phyloP scores from a whole-genome alignment of 495 filamentous ascomycete species.

The Penicillium samsonianum region DNA sequence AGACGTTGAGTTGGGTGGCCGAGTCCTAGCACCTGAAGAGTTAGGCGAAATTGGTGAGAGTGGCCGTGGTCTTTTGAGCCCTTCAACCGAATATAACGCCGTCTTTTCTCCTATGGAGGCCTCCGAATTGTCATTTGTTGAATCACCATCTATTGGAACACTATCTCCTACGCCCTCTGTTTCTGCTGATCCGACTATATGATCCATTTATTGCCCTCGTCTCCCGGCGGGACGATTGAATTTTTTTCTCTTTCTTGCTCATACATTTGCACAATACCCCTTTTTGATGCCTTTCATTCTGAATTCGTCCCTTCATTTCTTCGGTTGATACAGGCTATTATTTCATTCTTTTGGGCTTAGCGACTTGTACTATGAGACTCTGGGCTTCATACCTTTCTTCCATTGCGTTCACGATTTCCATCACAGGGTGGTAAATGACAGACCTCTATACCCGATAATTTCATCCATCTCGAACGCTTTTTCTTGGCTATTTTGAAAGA shows the following conservation, averaged over 20 bases:
- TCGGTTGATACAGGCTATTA: slow-evolving; percentile 13
- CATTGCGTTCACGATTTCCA: slow-evolving; percentile 3
- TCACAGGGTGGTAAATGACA: slow-evolving; percentile 5
- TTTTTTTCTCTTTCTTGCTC: slow-evolving; percentile 12
- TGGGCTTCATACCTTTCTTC: slow-evolving; percentile 15
- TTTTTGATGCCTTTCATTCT: slow-evolving; percentile 17
- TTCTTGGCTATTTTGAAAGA: slow-evolving; percentile 26
- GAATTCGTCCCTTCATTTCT: slow-evolving; percentile 7
- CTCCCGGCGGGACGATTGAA: slow-evolving; percentile 28
- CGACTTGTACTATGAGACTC: slow-evolving; percentile 12
- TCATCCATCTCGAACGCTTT: slow-evolving; percentile 4
- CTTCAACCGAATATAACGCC: slow-evolving; percentile 23
- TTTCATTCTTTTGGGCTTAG: slow-evolving; percentile 7
- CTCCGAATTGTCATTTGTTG: slow-evolving; percentile 6
- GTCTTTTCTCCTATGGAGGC: slow-evolving; percentile 11
- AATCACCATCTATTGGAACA: slow-evolving; percentile 18
- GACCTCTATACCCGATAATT: slow-evolving; percentile 4
- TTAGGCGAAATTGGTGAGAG: slow-evolving; percentile 54
- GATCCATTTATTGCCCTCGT: slow-evolving; percentile 21
- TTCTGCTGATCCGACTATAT: slow-evolving; percentile 6
- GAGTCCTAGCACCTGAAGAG: slow-evolving; percentile 71
- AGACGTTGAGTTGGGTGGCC: slow-evolving; percentile 79
- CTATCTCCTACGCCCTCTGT: slow-evolving; percentile 2
- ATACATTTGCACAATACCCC: slow-evolving; percentile 31
- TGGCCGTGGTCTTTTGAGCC: slow-evolving; percentile 39